Base-by-base conservation (phyloP, 352 stramenopile species). In the Phytophthora hibernalis region DNA sequence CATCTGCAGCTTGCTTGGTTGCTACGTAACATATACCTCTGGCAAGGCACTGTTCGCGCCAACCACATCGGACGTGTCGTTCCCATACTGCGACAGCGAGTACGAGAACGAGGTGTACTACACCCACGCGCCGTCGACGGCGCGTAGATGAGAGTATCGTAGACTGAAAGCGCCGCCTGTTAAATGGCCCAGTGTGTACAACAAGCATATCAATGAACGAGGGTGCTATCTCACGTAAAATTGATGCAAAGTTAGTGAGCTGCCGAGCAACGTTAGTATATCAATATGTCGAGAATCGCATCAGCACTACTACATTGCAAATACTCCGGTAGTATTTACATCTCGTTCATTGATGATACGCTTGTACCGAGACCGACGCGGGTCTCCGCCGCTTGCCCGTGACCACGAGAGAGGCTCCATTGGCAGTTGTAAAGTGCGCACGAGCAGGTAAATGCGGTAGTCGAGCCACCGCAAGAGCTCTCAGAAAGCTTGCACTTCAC, bases 341-440 rank as follows among this genome's bases (percentile, higher is more conserved):
- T n/a, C n/a, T n/a, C n/a, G n/a, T n/a, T n/a, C n/a, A n/a, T n/a
- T n/a, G n/a, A n/a, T n/a, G n/a, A n/a, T n/a, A n/a, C n/a, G n/a
- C n/a, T n/a, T n/a, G n/a, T n/a, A n/a, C n/a, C 20, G 57, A 67
- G 1, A 48, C 66, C 8, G 60, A 50, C 18, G 58, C 48, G 12
- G 65, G 45, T 40, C 65, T 55, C 47, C 61, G 60, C 54, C 70
- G 40, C 52, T 78, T 78, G 28, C 65, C 55, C 9, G 60, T 71
- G 5, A 31, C 26, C 13, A 13, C 54, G 21, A 63, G 20, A n/a
- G n/a, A 4, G 70, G 30, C 33, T 73, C 54, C 70, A 77, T 77
- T 24, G n/a, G 16, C n/a, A 22, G 21, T 47, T 60, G 12, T 51
- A 5, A 47, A 47, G 40, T 47, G 40, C 24, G n/a, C 37, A 43